phyloP scores from a whole-genome alignment of 805 yeast species.

The Ogataea ganodermae region DNA sequence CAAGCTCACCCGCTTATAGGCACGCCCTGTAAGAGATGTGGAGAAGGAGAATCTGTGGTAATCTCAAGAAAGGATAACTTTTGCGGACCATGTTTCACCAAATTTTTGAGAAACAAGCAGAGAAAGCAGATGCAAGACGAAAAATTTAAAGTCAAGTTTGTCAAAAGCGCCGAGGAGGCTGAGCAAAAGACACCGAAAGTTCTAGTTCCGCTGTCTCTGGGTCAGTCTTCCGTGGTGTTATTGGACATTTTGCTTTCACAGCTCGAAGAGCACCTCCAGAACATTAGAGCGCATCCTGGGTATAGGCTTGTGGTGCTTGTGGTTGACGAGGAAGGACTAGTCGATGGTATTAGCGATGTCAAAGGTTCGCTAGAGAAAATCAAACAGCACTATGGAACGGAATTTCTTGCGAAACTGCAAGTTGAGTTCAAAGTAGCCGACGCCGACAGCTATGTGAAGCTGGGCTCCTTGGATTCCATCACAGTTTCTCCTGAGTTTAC shows the following conservation, averaged over 20 bases:
- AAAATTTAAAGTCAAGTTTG: conserved; percentile 69
- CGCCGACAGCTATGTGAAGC: conserved; percentile 41
- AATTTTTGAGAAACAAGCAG: conserved; percentile 77
- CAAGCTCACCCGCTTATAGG: conserved; percentile 7
- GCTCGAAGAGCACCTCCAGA: conserved; percentile 57
- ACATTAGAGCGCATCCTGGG: conserved; percentile 67
- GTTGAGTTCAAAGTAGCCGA: conserved; percentile 43
- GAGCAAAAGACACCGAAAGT: conserved; percentile 42
- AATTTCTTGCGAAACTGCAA: conserved; percentile 30
- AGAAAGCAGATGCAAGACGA: conserved; percentile 76
- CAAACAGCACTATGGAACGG: conserved; percentile 18
- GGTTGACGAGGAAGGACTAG: conserved; percentile 41
- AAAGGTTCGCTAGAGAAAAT: conserved; percentile 5
- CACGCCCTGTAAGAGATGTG: conserved; percentile 52
- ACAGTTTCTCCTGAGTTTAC: conserved; percentile 36
- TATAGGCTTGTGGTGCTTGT: conserved; percentile 57
- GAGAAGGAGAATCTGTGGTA: conserved; percentile 42
- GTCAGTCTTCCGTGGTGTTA: conserved; percentile 64
- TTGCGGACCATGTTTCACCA: conserved; percentile 66
- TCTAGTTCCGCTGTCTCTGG: conserved; percentile 66
- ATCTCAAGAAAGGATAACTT: conserved; percentile 64
- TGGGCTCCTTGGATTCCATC: conserved; percentile 35
- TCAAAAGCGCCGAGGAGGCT: conserved; percentile 35
- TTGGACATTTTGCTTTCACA: conserved; percentile 65
- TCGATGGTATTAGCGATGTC: conserved; percentile 13